Conservation (phyloP, 495 filamentous ascomycete genomes). For the Daldinia decipiens region DNA sequence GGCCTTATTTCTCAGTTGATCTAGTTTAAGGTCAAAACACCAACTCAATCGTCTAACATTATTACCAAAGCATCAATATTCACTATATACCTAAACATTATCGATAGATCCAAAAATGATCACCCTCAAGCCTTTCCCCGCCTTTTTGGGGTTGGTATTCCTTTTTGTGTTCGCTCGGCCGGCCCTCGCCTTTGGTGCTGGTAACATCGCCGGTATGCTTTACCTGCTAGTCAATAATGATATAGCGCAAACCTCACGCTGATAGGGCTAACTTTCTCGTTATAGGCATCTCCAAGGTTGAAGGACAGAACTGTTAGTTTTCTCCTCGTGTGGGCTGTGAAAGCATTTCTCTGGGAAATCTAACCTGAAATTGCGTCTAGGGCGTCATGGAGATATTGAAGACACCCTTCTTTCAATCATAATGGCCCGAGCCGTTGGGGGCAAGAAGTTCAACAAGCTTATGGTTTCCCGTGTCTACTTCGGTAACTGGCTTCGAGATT, state of each 20-base stretch:
- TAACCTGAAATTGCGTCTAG: constrained; percentile 45
- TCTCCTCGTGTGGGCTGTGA: neutral
- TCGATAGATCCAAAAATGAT: constrained; percentile 49
- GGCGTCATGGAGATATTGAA: constrained; percentile 97
- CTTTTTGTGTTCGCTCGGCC: constrained; percentile 64
- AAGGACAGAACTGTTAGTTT: constrained; percentile 77
- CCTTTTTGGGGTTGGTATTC: constrained; percentile 57
- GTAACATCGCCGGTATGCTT: constrained; percentile 71
- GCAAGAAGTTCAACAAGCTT: constrained; percentile 87
- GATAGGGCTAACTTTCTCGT: constrained; percentile 46
- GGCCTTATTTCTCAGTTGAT: constrained; percentile 6
- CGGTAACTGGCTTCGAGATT: constrained; percentile 92
- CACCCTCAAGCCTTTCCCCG: constrained; percentile 53
- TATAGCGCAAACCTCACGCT: neutral
- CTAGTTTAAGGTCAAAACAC: constrained; percentile 12
- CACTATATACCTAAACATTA: constrained; percentile 16
- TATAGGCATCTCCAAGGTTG: constrained; percentile 73
- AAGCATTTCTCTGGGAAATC: neutral
- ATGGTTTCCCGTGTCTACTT: constrained; percentile 87
- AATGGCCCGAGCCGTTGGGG: constrained; percentile 79
- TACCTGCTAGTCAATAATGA: neutral
- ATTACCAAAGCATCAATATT: constrained; percentile 14
- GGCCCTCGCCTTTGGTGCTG: constrained; percentile 83
- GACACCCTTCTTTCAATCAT: constrained; percentile 80
- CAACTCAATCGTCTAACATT: constrained; percentile 7